Evolutionary conservation across 2,329 filamentous ascomycete genomes (phyloP).

Genomic region (Remersonia thermophila): DNA sequence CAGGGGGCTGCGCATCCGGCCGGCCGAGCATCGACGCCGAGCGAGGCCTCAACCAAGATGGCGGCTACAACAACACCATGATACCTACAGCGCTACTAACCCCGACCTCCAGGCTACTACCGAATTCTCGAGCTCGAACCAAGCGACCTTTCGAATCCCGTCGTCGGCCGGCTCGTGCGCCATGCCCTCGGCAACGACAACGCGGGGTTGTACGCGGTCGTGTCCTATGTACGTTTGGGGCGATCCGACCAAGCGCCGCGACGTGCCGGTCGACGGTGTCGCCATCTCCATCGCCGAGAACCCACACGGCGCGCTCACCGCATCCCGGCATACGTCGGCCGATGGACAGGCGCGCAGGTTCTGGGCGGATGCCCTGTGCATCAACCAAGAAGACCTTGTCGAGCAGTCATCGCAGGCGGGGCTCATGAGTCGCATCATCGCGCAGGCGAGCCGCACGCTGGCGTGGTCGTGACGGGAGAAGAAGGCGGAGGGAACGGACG

Average conservation of each 20-base stretch:
- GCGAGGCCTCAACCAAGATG: not conserved
- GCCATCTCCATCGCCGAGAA: constrained; percentile 9
- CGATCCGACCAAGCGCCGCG: constrained; percentile 1
- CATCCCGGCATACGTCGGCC: constrained; percentile 3
- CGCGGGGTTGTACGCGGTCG: constrained; percentile 8
- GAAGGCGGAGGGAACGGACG: constrained; percentile 3
- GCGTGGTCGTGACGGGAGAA: constrained; percentile 14
- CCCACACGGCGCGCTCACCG: constrained; percentile 7
- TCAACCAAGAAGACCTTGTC: constrained; percentile 14
- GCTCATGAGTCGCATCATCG: constrained; percentile 15
- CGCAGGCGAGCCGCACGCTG: constrained; percentile 8
- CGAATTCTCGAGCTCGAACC: constrained; percentile 11
- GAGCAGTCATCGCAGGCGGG: constrained; percentile 14
- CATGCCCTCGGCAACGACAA: constrained; percentile 5
- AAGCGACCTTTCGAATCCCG: constrained; percentile 4
- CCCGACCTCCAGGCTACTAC: constrained; percentile 5
- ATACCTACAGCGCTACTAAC: constrained; percentile 6
- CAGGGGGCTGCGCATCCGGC: no score
- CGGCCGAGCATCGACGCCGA: no score
- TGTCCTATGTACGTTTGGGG: constrained; percentile 17
- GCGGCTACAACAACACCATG: not conserved
- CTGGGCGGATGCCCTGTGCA: constrained; percentile 17
- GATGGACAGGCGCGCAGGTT: constrained; percentile 6
- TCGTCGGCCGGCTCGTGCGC: constrained; percentile 6
- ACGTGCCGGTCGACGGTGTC: constrained; percentile 6